These are phyloP conservation scores for Diaporthe sp. DNA, from an alignment of 2,329 filamentous ascomycete species.

Conservation along the genomic window DNA sequence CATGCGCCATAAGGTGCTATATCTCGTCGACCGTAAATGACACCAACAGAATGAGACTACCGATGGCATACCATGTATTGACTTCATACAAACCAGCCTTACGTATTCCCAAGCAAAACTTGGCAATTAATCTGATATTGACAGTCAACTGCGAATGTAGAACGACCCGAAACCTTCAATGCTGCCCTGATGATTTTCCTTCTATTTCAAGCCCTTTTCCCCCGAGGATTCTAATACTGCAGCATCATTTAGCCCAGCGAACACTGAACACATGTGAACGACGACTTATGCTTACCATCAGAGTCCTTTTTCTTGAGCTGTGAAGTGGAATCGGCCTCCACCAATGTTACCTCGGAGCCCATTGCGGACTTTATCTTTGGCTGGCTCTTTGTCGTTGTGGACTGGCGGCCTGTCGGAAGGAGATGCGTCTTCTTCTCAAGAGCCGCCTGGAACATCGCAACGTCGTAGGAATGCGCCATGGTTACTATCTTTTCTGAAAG, in stretches of 20 bases:
- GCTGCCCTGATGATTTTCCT: no score
- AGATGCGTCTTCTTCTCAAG: constrained; percentile 17
- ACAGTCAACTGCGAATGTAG: not conserved
- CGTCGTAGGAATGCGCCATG: constrained; percentile 21
- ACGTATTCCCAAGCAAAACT: no score
- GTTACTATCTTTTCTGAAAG: not conserved
- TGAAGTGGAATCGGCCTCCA: not conserved
- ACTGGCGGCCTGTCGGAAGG: not conserved
- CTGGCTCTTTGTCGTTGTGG: no score
- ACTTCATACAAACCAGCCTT: not conserved
- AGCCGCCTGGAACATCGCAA: constrained; percentile 29
- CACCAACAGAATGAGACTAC: not conserved
- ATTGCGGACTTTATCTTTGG: not conserved
- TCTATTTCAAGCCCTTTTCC: not conserved
- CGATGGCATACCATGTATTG: not conserved
- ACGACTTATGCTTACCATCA: not conserved
- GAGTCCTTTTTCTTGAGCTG: not conserved
- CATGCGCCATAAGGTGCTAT: not conserved
- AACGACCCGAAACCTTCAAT: no score
- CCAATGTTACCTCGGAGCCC: constrained; percentile 14
- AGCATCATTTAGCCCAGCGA: not conserved
- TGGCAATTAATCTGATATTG: not conserved
- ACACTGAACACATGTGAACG: rapidly evolving
- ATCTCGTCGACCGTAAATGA: not conserved
- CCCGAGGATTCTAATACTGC: not conserved